A percentile compares a stretch with the other conserved stretches of the same genome.
Evolutionary conservation across 495 filamentous ascomycete species (phyloP).

Genomic region (Talaromyces ruber): DNA sequence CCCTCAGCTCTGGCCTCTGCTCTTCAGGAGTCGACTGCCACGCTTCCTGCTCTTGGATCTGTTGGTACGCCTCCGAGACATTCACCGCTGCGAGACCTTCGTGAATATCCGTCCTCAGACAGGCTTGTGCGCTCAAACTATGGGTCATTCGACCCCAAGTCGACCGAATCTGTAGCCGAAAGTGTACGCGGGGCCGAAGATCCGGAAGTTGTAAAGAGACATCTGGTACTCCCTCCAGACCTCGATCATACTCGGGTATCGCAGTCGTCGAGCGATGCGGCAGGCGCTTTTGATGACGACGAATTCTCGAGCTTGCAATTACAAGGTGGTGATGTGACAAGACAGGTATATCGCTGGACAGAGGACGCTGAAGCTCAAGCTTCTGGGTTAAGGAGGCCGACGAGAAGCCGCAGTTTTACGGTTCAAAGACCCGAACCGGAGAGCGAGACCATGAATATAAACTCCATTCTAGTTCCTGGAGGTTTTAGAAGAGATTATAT

Average conservation of each 20-base stretch:
- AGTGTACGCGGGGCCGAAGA: conserved; percentile 42
- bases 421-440: conserved; percentile 66
- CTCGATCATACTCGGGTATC: conserved; percentile 26
- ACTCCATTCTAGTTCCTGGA: conserved; percentile 81
- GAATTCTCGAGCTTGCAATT: conserved; percentile 89
- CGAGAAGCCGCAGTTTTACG: conserved; percentile 78
- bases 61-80: conserved; percentile 46
- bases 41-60: conserved; percentile 33
- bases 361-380: conserved; percentile 61
- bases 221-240: conserved; percentile 64
- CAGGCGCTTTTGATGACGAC: conserved; percentile 51
- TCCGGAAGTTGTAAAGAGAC: conserved; percentile 70
- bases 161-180: conserved; percentile 24
- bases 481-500: conserved; percentile 89
- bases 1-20: conserved; percentile 71
- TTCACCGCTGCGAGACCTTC: conserved; percentile 41
- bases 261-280: conserved; percentile 29
- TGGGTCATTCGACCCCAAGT: conserved; percentile 67
- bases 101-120: conserved; percentile 19
- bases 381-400: conserved; percentile 36
- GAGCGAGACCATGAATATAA: conserved; percentile 70
- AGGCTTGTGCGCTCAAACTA: conserved; percentile 56
- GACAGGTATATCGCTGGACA: conserved; percentile 90
- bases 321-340: conserved; percentile 89
- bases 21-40: conserved; percentile 53